Percentiles rank a stretch among this genome's conserved stretches.
Conservation (phyloP, 129 eudicot species). For the Lactuca sativa region DNA sequence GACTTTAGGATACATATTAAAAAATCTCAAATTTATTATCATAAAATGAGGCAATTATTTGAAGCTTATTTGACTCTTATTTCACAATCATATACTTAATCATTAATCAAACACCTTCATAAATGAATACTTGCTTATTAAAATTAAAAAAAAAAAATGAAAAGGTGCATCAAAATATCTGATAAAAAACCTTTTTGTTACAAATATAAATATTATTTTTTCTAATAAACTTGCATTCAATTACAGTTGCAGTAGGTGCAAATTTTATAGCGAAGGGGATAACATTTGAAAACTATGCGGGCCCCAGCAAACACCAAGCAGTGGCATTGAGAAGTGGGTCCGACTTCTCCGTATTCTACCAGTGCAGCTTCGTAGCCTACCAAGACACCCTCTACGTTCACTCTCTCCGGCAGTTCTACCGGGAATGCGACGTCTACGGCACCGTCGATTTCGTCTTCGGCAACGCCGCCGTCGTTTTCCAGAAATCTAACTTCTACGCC, state of each 20-base stretch:
- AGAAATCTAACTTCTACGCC: constrained; percentile 66
- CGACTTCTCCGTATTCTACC: constrained; percentile 75
- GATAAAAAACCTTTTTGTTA: too few relatives aligned
- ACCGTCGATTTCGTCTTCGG: constrained; percentile 80
- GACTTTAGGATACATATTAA: neutral
- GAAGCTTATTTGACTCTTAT: too few relatives aligned
- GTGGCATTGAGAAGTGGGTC: constrained; percentile 69
- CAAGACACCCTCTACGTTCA: constrained; percentile 88
- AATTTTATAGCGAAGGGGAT: constrained; percentile 80
- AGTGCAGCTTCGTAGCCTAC: constrained; percentile 75
- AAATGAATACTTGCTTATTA: too few relatives aligned
- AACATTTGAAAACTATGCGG: constrained; percentile 78
- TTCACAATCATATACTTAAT: too few relatives aligned
- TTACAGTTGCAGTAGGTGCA: constrained; percentile 61
- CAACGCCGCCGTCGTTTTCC: constrained; percentile 81
- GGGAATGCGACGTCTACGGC: constrained; percentile 76
- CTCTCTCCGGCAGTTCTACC: constrained; percentile 72
- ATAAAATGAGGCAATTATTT: too few relatives aligned
- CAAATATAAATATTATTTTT: too few relatives aligned
- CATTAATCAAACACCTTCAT: neutral
- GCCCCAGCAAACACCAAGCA: constrained; percentile 80
- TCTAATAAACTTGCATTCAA: neutral
- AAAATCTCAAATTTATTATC: too few relatives aligned
- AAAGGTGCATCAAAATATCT: neutral
- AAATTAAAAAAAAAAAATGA: too few relatives aligned